phyloP scores from a whole-genome alignment of 2,329 filamentous ascomycete species.

The Botrytis tulipae region DNA sequence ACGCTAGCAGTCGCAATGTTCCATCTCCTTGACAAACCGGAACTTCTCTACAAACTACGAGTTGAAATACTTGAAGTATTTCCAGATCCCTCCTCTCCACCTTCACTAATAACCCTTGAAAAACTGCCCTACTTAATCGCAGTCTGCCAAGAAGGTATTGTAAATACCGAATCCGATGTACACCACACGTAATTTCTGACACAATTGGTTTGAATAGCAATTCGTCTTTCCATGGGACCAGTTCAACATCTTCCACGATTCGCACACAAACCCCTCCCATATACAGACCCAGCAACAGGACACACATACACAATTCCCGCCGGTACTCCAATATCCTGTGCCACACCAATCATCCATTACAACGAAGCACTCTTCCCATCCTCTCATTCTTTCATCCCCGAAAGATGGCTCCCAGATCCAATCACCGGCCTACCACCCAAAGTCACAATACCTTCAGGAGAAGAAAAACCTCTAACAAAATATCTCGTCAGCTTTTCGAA shows the following conservation, averaged over 20 bases:
- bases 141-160: conserved; percentile 38
- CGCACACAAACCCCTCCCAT: conserved; percentile 27
- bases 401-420: conserved; percentile 43
- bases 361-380: conserved; percentile 43
- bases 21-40: conserved; percentile 41
- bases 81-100: conserved; percentile 19
- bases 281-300: conserved; percentile 25
- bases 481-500: conserved; percentile 46
- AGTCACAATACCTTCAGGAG: not conserved
- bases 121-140: conserved; percentile 38
- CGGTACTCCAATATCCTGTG: conserved; percentile 44
- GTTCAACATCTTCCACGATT: conserved; percentile 35
- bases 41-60: conserved; percentile 37
- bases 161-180: not conserved
- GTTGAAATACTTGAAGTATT: conserved; percentile 38
- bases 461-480: conserved; percentile 23
- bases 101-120: conserved; percentile 30
- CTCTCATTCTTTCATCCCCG: conserved; percentile 43
- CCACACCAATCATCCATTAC: conserved; percentile 42
- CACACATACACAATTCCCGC: conserved; percentile 25
- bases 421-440: conserved; percentile 3
- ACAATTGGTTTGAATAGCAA: not conserved
- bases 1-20: conserved; percentile 40
- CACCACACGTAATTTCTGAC: not conserved
- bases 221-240: conserved; percentile 40